A percentile compares a stretch with the other conserved stretches of the same genome.
Conservation (phyloP, 1,284 basidiomycete species). For the Sporisorium iseilematis-ciliati region DNA sequence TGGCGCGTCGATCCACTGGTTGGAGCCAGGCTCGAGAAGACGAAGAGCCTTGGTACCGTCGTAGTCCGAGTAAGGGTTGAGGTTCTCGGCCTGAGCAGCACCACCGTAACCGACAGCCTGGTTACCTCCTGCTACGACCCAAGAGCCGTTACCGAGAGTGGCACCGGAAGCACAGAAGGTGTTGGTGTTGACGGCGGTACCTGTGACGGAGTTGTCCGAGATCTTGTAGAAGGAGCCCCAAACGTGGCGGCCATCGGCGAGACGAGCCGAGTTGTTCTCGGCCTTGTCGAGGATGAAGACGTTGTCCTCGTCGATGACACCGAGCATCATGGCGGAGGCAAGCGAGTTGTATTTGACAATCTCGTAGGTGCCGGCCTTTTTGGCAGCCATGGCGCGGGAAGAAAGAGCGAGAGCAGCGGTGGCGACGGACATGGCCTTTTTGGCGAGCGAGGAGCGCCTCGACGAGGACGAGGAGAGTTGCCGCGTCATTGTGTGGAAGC, state of each 20-base stretch:
- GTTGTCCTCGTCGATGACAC: conserved; percentile 64
- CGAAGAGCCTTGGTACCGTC: conserved; percentile 67
- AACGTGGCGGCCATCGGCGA: conserved; percentile 54
- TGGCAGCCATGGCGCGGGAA: conserved; percentile 25
- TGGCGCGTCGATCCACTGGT: conserved; percentile 59
- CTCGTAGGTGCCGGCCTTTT: conserved; percentile 57
- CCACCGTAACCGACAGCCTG: conserved; percentile 68
- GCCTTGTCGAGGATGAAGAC: conserved; percentile 71
- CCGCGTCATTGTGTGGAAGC: conserved; percentile 21
- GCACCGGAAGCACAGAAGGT: conserved; percentile 70
- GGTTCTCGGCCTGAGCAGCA: conserved; percentile 21
- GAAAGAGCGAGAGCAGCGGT: conserved; percentile 40
- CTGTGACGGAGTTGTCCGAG: conserved; percentile 56
- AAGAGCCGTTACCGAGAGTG: conserved; percentile 69
- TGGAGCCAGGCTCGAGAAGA: conserved; percentile 59
- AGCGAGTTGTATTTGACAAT: conserved; percentile 60
- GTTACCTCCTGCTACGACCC: conserved; percentile 70
- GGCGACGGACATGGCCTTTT: conserved; percentile 28
- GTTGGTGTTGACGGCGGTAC: conserved; percentile 67
- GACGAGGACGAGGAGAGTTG: conserved; percentile 28
- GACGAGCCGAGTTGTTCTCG: conserved; percentile 67
- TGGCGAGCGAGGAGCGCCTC: conserved; percentile 32
- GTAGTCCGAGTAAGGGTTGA: conserved; percentile 61
- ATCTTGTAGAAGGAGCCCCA: conserved; percentile 65
- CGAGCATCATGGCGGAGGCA: conserved; percentile 70